Evolutionary conservation across 73 alveolate species (phyloP), one percentile per base, ranked within the genome.

Genomic region (Symbiodinium pilosum): DNA sequence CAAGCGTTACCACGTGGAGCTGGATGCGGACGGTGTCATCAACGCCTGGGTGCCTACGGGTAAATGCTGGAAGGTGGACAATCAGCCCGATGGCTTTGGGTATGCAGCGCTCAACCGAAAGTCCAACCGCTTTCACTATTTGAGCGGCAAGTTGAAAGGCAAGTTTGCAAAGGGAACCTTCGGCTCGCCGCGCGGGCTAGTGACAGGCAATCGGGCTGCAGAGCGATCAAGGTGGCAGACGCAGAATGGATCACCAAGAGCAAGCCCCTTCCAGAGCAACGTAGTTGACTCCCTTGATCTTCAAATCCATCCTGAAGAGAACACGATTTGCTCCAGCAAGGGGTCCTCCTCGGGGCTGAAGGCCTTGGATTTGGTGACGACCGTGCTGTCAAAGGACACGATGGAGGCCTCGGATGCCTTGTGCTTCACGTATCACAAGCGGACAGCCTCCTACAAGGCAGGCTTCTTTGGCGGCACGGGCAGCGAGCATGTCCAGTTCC

Each of bases 1-100:
- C 93, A 85, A 47, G 51, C 54, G 93, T 7, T 43, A 44, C 81
- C 93, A 85, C 36, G 40, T 85, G 18, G 93, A 85, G 81, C 59
- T 85, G 36, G 52, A 85, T 47, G 51, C 81, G 39, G 39, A 47
- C 12, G 93, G 93, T 20, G 39, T 85, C 47, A 47, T 47, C 43
- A 85, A 85, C 28, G 77, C 93, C 38, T 85, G 93, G 93, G 81
- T 85, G 44, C 93, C 93, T 7, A 44, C 81, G 51, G 0, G 4
- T 34, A 30, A 44, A 21, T 85, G 93, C 77, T 12, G 39, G 81
- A 85, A 85, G 51, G 77, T 30, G 36, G 86, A 12, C 47, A 47
- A 81, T 14, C 34, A 43, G 12, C 26, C 39, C 81, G 93, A 85
- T 14, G 39, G 40, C 40, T 42, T 32, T 34, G 28, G 32, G 38